A percentile compares a stretch with the other conserved stretches of the same genome.
Conservation (phyloP, 1,139 yeast genomes). For the Suhomyces panamericanus region DNA sequence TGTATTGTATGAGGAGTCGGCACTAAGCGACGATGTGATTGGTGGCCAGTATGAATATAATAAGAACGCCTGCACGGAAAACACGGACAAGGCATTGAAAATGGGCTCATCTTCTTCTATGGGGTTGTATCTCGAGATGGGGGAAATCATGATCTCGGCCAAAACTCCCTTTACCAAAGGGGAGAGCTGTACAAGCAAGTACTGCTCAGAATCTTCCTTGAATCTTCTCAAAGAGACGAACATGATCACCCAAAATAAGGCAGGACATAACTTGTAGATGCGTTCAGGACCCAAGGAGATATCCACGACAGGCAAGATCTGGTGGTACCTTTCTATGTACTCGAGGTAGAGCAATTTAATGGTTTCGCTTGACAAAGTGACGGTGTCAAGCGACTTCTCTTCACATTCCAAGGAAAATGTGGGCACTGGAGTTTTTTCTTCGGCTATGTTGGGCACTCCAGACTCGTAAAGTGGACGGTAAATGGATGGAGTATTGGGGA, state of each 20-base stretch:
- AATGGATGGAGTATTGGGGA: slow-evolving; percentile 39
- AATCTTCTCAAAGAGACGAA: slow-evolving; percentile 73
- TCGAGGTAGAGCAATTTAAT: slow-evolving; percentile 69
- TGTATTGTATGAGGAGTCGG: slow-evolving; percentile 94
- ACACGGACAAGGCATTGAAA: slow-evolving; percentile 87
- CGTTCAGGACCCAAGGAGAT: slow-evolving; percentile 77
- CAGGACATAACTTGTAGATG: slow-evolving; percentile 76
- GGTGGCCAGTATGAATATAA: slow-evolving; percentile 96
- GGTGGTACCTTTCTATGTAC: slow-evolving; percentile 74
- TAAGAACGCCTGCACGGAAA: slow-evolving; percentile 89
- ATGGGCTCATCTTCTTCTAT: slow-evolving; percentile 75
- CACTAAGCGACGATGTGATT: slow-evolving; percentile 85
- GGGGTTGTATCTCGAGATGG: slow-evolving; percentile 81
- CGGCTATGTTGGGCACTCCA: not conserved
- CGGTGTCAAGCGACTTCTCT: slow-evolving; percentile 68
- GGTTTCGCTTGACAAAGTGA: slow-evolving; percentile 58
- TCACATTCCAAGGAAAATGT: slow-evolving; percentile 51
- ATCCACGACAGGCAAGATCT: slow-evolving; percentile 85
- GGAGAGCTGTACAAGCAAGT: slow-evolving; percentile 54
- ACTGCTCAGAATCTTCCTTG: slow-evolving; percentile 37
- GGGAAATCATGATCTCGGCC: slow-evolving; percentile 86
- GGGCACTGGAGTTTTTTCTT: slow-evolving; percentile 24
- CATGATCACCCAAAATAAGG: slow-evolving; percentile 92
- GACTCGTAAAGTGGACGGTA: slow-evolving; percentile 16
- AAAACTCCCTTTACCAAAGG: slow-evolving; percentile 72